phyloP scores from a whole-genome alignment of 108 stramenopile species.

The Nannochloropsis granulata region DNA sequence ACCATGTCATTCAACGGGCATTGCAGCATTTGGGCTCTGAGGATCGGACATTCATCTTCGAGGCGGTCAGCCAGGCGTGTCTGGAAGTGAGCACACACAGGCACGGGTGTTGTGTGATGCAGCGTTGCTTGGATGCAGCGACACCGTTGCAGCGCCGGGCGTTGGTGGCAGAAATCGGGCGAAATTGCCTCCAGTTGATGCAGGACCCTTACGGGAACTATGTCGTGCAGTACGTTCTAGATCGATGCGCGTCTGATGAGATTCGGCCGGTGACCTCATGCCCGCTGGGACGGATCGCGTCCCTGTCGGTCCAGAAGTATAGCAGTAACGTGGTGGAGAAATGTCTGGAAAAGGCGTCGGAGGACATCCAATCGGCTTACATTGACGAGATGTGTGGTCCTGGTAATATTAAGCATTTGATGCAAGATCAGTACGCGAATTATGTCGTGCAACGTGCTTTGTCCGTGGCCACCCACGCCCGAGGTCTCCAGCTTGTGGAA shows the following conservation, averaged over 20 bases:
- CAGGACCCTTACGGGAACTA: conserved; percentile 96
- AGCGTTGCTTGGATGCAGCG: conserved; percentile 84
- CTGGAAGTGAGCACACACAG: conserved; percentile 83
- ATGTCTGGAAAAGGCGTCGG: conserved; percentile 80
- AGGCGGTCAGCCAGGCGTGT: conserved; percentile 53
- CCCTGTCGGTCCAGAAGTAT: conserved; percentile 88
- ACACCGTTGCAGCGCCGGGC: conserved; percentile 59
- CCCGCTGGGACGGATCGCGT: conserved; percentile 56
- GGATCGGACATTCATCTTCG: conserved; percentile 80
- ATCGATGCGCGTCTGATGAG: conserved; percentile 75
- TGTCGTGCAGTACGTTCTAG: conserved; percentile 88
- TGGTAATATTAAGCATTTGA: conserved; percentile 60
- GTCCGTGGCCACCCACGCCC: conserved; percentile 69
- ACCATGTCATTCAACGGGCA: conserved; percentile 89
- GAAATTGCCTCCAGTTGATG: conserved; percentile 23
- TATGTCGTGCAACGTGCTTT: conserved; percentile 87
- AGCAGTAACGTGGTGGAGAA: conserved; percentile 96
- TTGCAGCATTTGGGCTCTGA: conserved; percentile 72
- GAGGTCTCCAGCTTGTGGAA: conserved; percentile 74
- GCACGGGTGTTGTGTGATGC: conserved; percentile 95
- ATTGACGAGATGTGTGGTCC: conserved; percentile 65
- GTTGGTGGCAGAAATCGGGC: conserved; percentile 42
- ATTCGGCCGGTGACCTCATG: conserved; percentile 55
- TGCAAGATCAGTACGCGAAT: conserved; percentile 93
- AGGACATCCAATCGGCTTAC: conserved; percentile 62